Conservation (phyloP, 345 rosid genomes). For the Citropsis articulata region DNA sequence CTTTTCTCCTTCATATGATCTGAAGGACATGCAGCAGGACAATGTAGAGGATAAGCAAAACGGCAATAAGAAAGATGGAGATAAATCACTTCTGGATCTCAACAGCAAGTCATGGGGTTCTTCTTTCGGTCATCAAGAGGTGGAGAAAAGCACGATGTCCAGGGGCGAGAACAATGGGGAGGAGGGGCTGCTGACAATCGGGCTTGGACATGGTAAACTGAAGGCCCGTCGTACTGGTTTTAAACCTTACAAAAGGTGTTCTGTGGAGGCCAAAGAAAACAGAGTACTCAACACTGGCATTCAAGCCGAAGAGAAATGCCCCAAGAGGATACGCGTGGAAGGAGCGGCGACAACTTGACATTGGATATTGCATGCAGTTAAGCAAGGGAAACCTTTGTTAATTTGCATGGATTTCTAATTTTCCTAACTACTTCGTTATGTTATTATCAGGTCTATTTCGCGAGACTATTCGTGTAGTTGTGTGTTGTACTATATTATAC, state of each 20-base stretch:
- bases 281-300: conserved; percentile 31
- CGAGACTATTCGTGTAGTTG: conserved; percentile 35
- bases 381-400: conserved; percentile 29
- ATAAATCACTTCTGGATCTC: conserved; percentile 46
- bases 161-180: conserved; percentile 27
- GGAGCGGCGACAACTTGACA: conserved; percentile 56
- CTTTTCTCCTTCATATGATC: conserved; percentile 63
- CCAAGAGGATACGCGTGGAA: conserved; percentile 86
- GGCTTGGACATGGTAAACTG: conserved; percentile 52
- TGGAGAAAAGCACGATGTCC: conserved; percentile 29
- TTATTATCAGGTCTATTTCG: conserved; percentile 32
- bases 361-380: conserved; percentile 26
- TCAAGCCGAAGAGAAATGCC: conserved; percentile 66
- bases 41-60: conserved; percentile 30
- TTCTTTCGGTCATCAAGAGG: conserved; percentile 32
- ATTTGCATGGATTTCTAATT: conserved; percentile 26
- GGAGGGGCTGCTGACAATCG: conserved; percentile 47
- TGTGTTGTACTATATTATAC: conserved; percentile 41
- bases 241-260: conserved; percentile 91
- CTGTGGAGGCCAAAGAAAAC: conserved; percentile 71
- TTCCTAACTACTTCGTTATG: conserved; percentile 22
- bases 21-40: conserved; percentile 20
- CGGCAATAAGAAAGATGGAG: conserved; percentile 27
- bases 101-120: conserved; percentile 30
- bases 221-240: conserved; percentile 73